Conservation (phyloP, 202 grass and related monocot species). For the Bolboschoenoplectus hybrid region DNA sequence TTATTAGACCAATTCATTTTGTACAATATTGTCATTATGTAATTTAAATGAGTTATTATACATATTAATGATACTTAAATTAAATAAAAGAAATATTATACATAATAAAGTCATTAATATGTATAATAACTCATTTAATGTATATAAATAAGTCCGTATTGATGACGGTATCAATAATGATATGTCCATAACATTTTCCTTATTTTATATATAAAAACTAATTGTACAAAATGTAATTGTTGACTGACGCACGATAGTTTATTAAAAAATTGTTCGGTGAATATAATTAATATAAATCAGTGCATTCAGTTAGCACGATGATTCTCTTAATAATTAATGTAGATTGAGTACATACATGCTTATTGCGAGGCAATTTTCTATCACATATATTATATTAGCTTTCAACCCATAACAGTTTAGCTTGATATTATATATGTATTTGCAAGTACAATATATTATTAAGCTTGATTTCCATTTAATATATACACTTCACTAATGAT, state of each 20-base stretch:
- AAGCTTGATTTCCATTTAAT: neutral
- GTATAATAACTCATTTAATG: too few species aligned
- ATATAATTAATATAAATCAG: neutral
- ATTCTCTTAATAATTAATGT: constrained; percentile 11
- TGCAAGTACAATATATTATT: neutral
- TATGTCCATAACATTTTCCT: too few species aligned
- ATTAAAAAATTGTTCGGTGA: neutral
- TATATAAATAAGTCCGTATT: too few species aligned
- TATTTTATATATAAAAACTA: neutral
- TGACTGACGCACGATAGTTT: neutral
- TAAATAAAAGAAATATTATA: too few species aligned
- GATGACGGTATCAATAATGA: too few species aligned
- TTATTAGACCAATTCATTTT: too few species aligned
- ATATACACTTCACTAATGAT: neutral
- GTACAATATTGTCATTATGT: too few species aligned
- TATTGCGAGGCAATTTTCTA: constrained; percentile 16
- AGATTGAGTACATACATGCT: neutral
- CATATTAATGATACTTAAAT: too few species aligned
- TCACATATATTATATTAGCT: neutral
- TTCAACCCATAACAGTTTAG: neutral
- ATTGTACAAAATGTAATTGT: neutral
- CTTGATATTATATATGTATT: neutral
- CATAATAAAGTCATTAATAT: too few species aligned
- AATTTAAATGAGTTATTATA: too few species aligned
- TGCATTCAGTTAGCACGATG: neutral